A percentile compares a stretch with the other conserved stretches of the same genome.
These are phyloP conservation scores for Tolypocladium album DNA, from an alignment of 2,329 filamentous ascomycete genomes.

Conservation along the genomic window DNA sequence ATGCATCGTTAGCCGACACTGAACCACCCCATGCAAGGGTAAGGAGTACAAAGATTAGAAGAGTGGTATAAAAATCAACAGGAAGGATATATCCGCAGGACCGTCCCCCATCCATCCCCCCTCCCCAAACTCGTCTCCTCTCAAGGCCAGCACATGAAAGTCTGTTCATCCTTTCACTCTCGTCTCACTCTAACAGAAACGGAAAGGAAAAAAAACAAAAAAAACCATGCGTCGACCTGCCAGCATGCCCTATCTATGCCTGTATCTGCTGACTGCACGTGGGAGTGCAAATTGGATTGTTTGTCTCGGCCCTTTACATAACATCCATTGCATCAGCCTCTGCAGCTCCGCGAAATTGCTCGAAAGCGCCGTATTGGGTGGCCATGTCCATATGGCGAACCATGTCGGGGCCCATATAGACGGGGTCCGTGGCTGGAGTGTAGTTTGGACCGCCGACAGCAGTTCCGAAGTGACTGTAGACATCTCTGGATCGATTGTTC, in stretches of 20 bases:
- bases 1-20: slow-evolving; percentile 12
- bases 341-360: slow-evolving; percentile 31
- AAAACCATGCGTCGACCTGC: not conserved
- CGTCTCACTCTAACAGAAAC: not conserved
- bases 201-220: not conserved
- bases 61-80: slow-evolving; percentile 1
- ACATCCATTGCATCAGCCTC: slow-evolving; percentile 40
- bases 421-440: slow-evolving; percentile 53
- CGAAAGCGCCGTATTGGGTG: slow-evolving; percentile 55
- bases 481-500: slow-evolving; percentile 24
- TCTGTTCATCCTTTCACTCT: not conserved
- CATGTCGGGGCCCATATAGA: slow-evolving; percentile 44
- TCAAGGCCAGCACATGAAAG: not conserved
- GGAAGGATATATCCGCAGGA: slow-evolving; percentile 7
- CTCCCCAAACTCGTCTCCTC: not conserved
- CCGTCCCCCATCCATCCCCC: not conserved
- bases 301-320: slow-evolving; percentile 19
- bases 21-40: not conserved
- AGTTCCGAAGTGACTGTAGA: slow-evolving; percentile 33
- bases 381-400: slow-evolving; percentile 48
- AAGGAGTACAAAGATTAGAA: not conserved
- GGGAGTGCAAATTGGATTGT: slow-evolving; percentile 1
- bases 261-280: slow-evolving; percentile 6
- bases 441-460: slow-evolving; percentile 31
- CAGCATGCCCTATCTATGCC: slow-evolving; percentile 1